Conservation (phyloP, 495 filamentous ascomycete species). For the Rhypophila decipiens region DNA sequence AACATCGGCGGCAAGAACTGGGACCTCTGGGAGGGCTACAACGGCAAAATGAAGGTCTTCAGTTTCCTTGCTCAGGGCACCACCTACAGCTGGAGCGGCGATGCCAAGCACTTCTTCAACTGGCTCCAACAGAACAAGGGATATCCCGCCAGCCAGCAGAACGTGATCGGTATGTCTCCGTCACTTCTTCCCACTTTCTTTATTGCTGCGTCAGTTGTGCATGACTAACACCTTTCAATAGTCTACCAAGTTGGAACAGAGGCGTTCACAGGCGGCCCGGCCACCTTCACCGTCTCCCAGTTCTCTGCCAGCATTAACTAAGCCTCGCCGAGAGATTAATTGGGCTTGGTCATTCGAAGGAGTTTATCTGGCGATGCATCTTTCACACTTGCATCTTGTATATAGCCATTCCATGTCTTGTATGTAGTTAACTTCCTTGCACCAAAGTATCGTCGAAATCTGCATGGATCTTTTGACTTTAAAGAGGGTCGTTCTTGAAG, state of each 20-base stretch:
- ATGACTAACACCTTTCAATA: too few relatives aligned
- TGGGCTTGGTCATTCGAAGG: too few relatives aligned
- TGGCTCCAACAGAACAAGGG: constrained; percentile 29
- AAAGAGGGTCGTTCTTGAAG: too few relatives aligned
- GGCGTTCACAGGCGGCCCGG: constrained; percentile 30
- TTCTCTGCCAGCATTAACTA: background rate
- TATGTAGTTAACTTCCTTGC: too few relatives aligned
- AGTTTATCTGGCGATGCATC: too few relatives aligned
- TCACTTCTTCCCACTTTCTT: background rate
- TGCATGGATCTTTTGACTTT: too few relatives aligned
- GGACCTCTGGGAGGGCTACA: constrained; percentile 33
- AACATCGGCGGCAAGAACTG: constrained; percentile 28
- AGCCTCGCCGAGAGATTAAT: too few relatives aligned
- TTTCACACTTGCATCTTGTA: too few relatives aligned
- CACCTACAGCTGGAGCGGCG: constrained; percentile 26
- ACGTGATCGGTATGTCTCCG: constrained; percentile 38
- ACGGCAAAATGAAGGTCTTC: constrained; percentile 36
- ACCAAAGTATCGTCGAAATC: too few relatives aligned
- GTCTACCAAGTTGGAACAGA: constrained; percentile 41
- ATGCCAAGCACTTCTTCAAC: constrained; percentile 41
- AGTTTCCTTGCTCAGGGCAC: constrained; percentile 35
- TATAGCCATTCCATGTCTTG: too few relatives aligned
- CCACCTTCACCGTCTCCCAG: constrained; percentile 2
- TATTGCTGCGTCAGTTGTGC: too few relatives aligned
- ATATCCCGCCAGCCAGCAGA: constrained; percentile 34